Evolutionary conservation across 2,329 filamentous ascomycete species (phyloP), one percentile per base, ranked within the genome.

Genomic region (Fusarium kyushuense): DNA sequence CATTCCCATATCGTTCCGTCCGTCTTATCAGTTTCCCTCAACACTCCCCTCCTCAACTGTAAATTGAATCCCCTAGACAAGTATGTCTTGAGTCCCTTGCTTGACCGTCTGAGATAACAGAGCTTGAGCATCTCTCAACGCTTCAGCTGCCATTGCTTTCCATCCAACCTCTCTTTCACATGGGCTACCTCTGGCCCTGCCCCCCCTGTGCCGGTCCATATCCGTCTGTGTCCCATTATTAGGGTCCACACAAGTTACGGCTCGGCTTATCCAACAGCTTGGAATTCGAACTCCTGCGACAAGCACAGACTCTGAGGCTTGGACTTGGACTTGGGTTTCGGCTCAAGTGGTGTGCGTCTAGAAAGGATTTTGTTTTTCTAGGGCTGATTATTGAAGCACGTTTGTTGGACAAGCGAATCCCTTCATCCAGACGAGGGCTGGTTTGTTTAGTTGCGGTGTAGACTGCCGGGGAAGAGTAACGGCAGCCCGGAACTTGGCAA

Each of bases 271-370:
- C 68, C 70, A 68, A 42, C 57, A 48, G 60, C 70, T 58, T 70
- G 70, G 66, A 62, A 73, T 64, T 38, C 70, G 68, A 56, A 58
- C 69, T 63, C 51, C 58, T 66, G 54, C 46, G 54, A 57, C 41
- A 47, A 65, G 60, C 65, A 69, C 65, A 61, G 65, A 69, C 65
- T 62, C 58, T 61, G 42, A 45, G 42, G 42, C 42, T 29, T n/a
- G 42, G 42, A 27, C 10, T 10, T 17, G 14, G 32, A 8, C 16
- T 19, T 6, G 42, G 16, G 17, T 49, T 10, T 17, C 3, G 32
- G 14, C 16, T 19, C 9, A 27, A 21, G 19, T 49, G 35, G 58
- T 53, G 58, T 61, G 58, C 23, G 35, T 46, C 32, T 41, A 33
- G 23, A 33, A 51, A 17, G 38, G 6, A 14, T 38, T 19, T 47